These are phyloP conservation scores for Coccinonectria pachysandricola DNA, from an alignment of 2,329 filamentous ascomycete genomes.

Conservation along the genomic window DNA sequence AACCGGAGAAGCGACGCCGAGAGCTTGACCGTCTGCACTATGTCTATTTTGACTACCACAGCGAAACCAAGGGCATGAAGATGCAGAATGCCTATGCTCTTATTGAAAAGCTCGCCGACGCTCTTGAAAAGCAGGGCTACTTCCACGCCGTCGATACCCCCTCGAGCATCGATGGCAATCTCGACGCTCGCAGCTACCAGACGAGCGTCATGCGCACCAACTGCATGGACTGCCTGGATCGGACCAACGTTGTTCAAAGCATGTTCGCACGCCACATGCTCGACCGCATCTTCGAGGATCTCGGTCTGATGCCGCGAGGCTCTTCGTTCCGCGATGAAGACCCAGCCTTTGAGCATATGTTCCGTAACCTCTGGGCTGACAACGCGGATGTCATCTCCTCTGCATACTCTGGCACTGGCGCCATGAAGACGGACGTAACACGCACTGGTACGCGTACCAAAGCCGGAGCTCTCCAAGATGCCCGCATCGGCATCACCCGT, in stretches of 20 bases:
- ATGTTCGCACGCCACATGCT: slow-evolving; percentile 88
- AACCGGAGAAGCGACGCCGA: slow-evolving; percentile 47
- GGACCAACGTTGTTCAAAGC: slow-evolving; percentile 95
- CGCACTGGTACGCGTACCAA: slow-evolving; percentile 85
- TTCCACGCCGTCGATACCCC: slow-evolving; percentile 87
- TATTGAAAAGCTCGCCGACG: slow-evolving; percentile 69
- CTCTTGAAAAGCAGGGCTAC: slow-evolving; percentile 72
- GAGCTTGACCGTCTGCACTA: slow-evolving; percentile 84
- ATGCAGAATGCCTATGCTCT: slow-evolving; percentile 88
- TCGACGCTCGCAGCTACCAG: slow-evolving; percentile 75
- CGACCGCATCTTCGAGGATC: slow-evolving; percentile 77
- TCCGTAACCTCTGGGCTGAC: slow-evolving; percentile 97
- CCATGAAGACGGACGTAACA: slow-evolving; percentile 96
- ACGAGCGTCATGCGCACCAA: slow-evolving; percentile 91
- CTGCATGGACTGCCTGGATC: slow-evolving; percentile 98
- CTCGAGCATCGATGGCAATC: slow-evolving; percentile 53
- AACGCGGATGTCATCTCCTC: slow-evolving; percentile 93
- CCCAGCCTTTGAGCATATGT: slow-evolving; percentile 73
- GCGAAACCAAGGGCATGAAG: slow-evolving; percentile 87
- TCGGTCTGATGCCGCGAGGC: slow-evolving; percentile 67
- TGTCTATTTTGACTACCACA: slow-evolving; percentile 97
- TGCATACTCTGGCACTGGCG: slow-evolving; percentile 90
- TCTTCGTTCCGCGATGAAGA: slow-evolving; percentile 70
- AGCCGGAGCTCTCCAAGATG: slow-evolving; percentile 73
- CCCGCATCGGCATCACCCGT: slow-evolving; percentile 77